Percentiles rank a stretch among this genome's conserved stretches.
Conservation (phyloP, 805 yeast species). For the Zygosaccharomyces siamensis region DNA sequence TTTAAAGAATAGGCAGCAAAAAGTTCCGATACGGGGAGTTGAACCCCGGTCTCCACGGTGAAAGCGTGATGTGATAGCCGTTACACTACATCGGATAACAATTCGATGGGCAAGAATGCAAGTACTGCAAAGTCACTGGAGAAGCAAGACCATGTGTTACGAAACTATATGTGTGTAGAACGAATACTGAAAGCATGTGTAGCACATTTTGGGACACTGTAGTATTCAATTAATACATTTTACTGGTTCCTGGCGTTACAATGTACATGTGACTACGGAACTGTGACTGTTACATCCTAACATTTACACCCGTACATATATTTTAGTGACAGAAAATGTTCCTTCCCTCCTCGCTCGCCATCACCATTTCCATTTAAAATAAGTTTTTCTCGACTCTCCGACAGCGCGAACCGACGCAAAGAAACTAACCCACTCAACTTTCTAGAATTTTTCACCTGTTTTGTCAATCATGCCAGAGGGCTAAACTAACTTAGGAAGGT, state of each 20-base stretch:
- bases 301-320: background rate
- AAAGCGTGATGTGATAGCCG: constrained; percentile 39
- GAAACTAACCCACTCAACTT: background rate
- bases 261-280: too few relatives aligned
- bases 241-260: too few relatives aligned
- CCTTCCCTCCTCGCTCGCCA: too few relatives aligned
- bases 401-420: constrained; percentile 2
- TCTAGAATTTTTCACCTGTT: background rate
- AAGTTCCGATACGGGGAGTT: constrained; percentile 38
- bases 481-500: constrained; percentile 1
- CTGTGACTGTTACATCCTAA: background rate
- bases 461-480: background rate
- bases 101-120: too few relatives aligned
- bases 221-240: too few relatives aligned
- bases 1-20: background rate
- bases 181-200: too few relatives aligned
- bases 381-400: background rate
- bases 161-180: too few relatives aligned
- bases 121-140: too few relatives aligned
- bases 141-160: too few relatives aligned
- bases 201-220: too few relatives aligned
- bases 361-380: background rate
- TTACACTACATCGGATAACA: constrained; percentile 35
- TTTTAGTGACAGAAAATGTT: too few relatives aligned
- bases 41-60: constrained; percentile 40